These are phyloP conservation scores for Dittrichia graveolens DNA, from an alignment of 129 eudicot species.

Conservation along the genomic window DNA sequence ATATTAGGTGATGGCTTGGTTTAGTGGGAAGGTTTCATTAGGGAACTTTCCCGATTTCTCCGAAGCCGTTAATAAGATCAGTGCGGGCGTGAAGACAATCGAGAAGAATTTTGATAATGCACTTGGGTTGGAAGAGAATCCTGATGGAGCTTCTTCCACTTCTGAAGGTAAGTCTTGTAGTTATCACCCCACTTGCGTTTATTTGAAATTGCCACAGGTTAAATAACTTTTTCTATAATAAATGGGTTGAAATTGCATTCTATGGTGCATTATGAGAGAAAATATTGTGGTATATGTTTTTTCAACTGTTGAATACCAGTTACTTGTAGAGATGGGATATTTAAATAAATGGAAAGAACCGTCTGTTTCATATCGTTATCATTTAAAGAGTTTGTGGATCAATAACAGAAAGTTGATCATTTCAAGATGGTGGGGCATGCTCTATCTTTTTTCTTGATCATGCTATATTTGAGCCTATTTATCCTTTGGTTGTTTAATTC, in stretches of 20 bases:
- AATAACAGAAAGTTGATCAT: neutral
- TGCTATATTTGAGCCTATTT: neutral
- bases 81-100: constrained; percentile 87
- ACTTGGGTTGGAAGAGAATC: constrained; percentile 77
- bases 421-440: constrained; percentile 9
- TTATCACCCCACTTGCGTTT: neutral
- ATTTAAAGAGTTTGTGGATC: no score
- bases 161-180: constrained; percentile 50
- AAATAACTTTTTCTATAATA: neutral
- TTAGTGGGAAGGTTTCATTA: constrained; percentile 79
- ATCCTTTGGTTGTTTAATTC: constrained; percentile 11
- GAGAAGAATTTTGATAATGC: constrained; percentile 94
- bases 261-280: neutral
- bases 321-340: neutral
- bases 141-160: constrained; percentile 38
- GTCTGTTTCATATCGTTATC: no score
- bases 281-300: neutral
- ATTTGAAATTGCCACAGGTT: no score
- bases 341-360: no score
- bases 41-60: constrained; percentile 90
- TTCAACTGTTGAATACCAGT: neutral
- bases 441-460: neutral
- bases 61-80: constrained; percentile 91
- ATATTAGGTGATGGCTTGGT: constrained; percentile 74
- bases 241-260: neutral